phyloP scores from a whole-genome alignment of 2,329 filamentous ascomycete species.

The Penicillium frequentans region DNA sequence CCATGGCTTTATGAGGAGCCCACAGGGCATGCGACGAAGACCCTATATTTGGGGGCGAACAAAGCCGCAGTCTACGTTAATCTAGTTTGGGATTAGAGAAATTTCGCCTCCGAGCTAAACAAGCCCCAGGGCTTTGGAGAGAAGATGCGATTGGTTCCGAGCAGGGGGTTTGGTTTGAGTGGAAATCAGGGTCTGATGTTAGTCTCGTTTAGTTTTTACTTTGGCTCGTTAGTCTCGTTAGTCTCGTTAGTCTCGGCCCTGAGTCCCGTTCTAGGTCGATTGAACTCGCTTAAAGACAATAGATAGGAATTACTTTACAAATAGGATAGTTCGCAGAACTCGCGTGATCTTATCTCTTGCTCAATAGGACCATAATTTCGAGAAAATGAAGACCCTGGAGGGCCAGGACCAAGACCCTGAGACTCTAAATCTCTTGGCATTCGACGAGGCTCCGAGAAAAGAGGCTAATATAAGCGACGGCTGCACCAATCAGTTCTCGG shows the following conservation, averaged over 20 bases:
- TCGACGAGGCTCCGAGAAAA: neutral
- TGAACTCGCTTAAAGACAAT: neutral
- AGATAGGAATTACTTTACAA: neutral
- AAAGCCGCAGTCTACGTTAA: neutral
- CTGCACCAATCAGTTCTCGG: neutral
- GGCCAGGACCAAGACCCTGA: neutral
- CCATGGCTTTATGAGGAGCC: neutral
- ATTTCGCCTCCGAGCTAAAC: neutral
- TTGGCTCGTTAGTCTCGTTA: neutral
- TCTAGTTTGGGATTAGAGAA: neutral
- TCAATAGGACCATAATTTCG: too few species aligned
- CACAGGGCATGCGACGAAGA: neutral
- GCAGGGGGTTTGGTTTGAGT: neutral
- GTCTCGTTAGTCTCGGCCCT: neutral
- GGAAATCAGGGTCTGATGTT: neutral
- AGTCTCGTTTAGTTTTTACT: neutral
- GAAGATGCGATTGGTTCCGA: neutral
- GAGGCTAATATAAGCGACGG: neutral
- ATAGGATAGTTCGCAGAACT: too few species aligned
- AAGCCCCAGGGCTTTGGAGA: neutral
- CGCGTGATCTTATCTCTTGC: too few species aligned
- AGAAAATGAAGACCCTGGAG: neutral
- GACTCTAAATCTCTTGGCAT: neutral
- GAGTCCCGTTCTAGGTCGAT: neutral
- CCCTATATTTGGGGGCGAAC: neutral